Evolutionary conservation across 306 rosid species (phyloP), one percentile per base, ranked within the genome.

Genomic region (Begonia masoniana): DNA sequence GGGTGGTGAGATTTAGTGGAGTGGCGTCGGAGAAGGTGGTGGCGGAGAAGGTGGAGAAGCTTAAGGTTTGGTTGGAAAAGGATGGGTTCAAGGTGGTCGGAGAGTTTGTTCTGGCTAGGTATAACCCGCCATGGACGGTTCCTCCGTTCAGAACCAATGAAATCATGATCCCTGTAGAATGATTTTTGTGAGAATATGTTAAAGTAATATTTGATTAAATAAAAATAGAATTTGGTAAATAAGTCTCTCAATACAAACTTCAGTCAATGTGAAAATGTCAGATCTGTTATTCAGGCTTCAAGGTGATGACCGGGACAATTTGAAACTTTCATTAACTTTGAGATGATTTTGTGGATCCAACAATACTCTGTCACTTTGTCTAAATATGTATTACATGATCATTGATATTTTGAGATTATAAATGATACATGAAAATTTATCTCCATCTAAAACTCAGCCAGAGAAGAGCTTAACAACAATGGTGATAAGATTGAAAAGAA

Each of bases 81-180:
- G 97, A 91, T 75, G 96, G 94, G 59, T 59, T 56, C 51, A 83
- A 83, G 76, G 68, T 81, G 6, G 13, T 54, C 52, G 97, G 92
- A 13, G 85, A 91, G 55, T 72, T 56, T 56, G 49, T 76, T 74
- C 51, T 91, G 82, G 97, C 76, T 0, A 91, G 97, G 82, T 85
- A 81, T 46, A 91, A 85, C 41, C 97, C 97, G 1, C 97, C 96
- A 13, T 76, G 79, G 77, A 81, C 96, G 12, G 51, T 91, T 46
- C 86, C 96, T 52, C 21, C 62, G 0, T 78, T 85, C 31, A 83
- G 97, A 60, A 85, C 88, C 12, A 91, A 81, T 31, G 97, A 85
- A 71, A 76, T 91, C 63, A 57, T 85, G 94, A 73, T 83, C 15
- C 96, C 97, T 8, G 56, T 83, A 57, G 82, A 81, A 64, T 89